Percentiles rank a stretch among this genome's conserved stretches.
phyloP scores from a whole-genome alignment of 108 stramenopile genomes.

The Nitzschia sp. region DNA sequence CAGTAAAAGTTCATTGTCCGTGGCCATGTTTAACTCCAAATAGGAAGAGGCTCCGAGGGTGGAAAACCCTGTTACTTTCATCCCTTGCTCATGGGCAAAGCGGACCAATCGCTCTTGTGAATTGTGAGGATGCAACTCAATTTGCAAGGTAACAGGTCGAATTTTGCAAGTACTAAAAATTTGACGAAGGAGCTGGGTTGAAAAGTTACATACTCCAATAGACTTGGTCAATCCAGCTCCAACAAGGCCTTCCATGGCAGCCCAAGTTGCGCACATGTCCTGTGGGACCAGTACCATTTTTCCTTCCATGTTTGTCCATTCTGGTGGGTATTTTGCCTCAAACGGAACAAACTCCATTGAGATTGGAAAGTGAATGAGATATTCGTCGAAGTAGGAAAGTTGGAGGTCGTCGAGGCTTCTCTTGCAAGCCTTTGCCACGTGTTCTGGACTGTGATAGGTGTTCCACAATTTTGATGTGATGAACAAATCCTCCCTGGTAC shows the following conservation, averaged over 20 bases:
- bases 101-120: conserved; percentile 78
- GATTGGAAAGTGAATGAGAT: conserved; percentile 93
- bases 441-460: conserved; percentile 86
- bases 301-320: conserved; percentile 86
- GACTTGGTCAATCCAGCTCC: conserved; percentile 43
- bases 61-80: conserved; percentile 84
- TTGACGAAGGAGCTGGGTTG: conserved; percentile 76
- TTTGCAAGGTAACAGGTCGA: conserved; percentile 80
- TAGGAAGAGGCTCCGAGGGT: conserved; percentile 82
- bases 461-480: conserved; percentile 94
- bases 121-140: conserved; percentile 89
- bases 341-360: conserved; percentile 87
- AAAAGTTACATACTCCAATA: conserved; percentile 90
- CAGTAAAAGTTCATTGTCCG: conserved; percentile 63
- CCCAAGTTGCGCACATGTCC: conserved; percentile 84
- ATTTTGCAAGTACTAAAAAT: conserved; percentile 67
- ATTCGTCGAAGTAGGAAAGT: conserved; percentile 88
- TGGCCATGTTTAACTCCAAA: conserved; percentile 78
- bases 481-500: conserved; percentile 79
- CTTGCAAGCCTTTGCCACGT: conserved; percentile 75
- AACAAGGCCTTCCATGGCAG: conserved; percentile 80
- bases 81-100: conserved; percentile 74
- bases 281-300: conserved; percentile 77
- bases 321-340: conserved; percentile 89
- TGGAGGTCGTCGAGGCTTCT: conserved; percentile 76